phyloP scores from a whole-genome alignment of 2,329 filamentous ascomycete genomes.

The Botryotinia calthae region DNA sequence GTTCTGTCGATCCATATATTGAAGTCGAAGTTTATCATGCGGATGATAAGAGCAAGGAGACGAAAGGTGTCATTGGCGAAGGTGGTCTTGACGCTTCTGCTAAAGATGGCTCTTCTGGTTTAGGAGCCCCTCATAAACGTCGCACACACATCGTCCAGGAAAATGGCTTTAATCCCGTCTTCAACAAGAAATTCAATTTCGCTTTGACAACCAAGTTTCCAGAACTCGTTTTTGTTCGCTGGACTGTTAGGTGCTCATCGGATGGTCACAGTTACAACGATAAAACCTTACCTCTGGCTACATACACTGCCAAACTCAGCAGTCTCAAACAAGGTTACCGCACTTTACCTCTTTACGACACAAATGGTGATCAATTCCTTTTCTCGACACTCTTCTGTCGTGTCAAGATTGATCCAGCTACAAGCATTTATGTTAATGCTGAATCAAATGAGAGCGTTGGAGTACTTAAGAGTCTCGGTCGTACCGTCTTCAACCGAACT shows the following conservation, averaged over 20 bases:
- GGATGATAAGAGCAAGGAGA: constrained; percentile 89
- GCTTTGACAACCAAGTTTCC: constrained; percentile 90
- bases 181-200: constrained; percentile 76
- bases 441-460: constrained; percentile 46
- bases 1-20: constrained; percentile 85
- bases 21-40: constrained; percentile 94
- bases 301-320: constrained; percentile 87
- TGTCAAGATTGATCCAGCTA: constrained; percentile 64
- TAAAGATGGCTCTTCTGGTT: constrained; percentile 62
- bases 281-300: constrained; percentile 66
- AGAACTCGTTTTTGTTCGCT: constrained; percentile 88
- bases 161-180: constrained; percentile 92
- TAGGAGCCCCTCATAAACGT: constrained; percentile 70
- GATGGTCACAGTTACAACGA: constrained; percentile 71
- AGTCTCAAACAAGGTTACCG: constrained; percentile 90
- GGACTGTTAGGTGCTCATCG: constrained; percentile 83
- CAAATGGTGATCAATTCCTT: constrained; percentile 85
- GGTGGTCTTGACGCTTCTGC: constrained; percentile 64
- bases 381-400: constrained; percentile 94
- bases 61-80: constrained; percentile 65
- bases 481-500: constrained; percentile 55
- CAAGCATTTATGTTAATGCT: constrained; percentile 55
- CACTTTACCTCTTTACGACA: constrained; percentile 84
- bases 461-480: constrained; percentile 56
- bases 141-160: constrained; percentile 78